These are phyloP conservation scores for Pulveroboletus ravenelii DNA, from an alignment of 768 basidiomycete genomes.

Conservation along the genomic window DNA sequence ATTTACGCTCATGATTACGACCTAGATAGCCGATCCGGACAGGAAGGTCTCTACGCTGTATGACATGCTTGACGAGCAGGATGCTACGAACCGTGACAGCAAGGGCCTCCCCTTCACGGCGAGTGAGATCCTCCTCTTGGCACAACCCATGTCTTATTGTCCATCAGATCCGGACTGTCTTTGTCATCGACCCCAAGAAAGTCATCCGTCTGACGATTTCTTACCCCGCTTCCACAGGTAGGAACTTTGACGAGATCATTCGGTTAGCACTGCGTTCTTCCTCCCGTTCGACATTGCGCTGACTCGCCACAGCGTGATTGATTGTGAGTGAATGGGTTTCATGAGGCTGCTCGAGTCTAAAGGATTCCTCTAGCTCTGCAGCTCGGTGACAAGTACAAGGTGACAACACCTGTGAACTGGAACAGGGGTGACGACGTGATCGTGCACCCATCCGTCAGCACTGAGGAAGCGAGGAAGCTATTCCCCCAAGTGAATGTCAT, in stretches of 20 bases:
- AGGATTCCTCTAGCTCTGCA: slow-evolving; percentile 62
- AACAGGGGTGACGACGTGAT: slow-evolving; percentile 91
- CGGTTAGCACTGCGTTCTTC: slow-evolving; percentile 34
- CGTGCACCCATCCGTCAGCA: slow-evolving; percentile 76
- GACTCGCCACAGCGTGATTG: slow-evolving; percentile 56
- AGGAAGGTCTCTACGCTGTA: slow-evolving; percentile 81
- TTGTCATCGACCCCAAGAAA: slow-evolving; percentile 96
- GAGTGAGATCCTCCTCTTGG: neutral
- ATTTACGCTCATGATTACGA: slow-evolving; percentile 6
- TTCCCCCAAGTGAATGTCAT: slow-evolving; percentile 83
- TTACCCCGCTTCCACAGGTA: slow-evolving; percentile 94
- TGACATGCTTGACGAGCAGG: slow-evolving; percentile 96
- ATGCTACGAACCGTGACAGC: slow-evolving; percentile 80
- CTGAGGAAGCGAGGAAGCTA: slow-evolving; percentile 85
- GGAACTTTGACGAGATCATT: slow-evolving; percentile 79
- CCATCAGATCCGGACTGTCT: slow-evolving; percentile 85
- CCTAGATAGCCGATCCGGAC: slow-evolving; percentile 86
- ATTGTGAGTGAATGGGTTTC: slow-evolving; percentile 44
- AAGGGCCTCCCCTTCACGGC: slow-evolving; percentile 95
- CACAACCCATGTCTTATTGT: neutral
- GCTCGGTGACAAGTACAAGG: slow-evolving; percentile 77
- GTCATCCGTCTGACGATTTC: slow-evolving; percentile 83
- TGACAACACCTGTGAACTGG: slow-evolving; percentile 96
- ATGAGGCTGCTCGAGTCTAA: slow-evolving; percentile 29
- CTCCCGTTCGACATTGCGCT: neutral